phyloP scores from a whole-genome alignment of 169 alveolate genomes.

The Cryptosporidium baileyi region DNA sequence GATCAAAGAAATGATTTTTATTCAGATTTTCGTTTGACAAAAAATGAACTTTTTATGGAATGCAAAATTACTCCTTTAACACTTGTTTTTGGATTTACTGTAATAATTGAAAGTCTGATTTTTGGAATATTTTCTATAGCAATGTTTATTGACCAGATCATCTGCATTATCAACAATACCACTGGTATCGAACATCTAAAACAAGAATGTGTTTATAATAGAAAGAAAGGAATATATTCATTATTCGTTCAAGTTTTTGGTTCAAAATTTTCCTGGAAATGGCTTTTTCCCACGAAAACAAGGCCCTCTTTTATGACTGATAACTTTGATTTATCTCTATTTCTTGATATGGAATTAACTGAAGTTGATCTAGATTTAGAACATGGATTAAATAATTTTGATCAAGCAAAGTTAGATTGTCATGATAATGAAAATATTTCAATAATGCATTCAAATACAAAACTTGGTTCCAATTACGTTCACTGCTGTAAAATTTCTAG shows the following conservation, averaged over 20 bases:
- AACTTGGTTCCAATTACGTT: background rate
- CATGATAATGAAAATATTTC: background rate
- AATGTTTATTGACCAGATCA: conserved; percentile 48
- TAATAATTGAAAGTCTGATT: conserved; percentile 22
- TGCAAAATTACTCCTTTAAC: conserved; percentile 20
- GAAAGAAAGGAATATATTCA: conserved; percentile 2
- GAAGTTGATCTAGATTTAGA: conserved; percentile 19
- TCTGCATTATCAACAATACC: conserved; percentile 47
- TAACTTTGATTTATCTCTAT: conserved; percentile 14
- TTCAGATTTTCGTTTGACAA: background rate
- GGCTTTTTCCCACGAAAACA: conserved; percentile 61
- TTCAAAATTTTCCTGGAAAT: conserved; percentile 45
- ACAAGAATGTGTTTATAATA: conserved; percentile 46
- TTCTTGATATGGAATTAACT: conserved; percentile 32
- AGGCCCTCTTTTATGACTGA: conserved; percentile 31
- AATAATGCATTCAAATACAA: background rate
- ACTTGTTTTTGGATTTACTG: conserved; percentile 48
- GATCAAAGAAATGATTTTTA: background rate
- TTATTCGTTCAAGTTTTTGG: conserved; percentile 44
- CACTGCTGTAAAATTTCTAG: background rate
- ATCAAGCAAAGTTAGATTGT: background rate
- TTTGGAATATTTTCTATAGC: conserved; percentile 61
- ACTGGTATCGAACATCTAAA: conserved; percentile 64
- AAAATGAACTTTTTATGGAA: too few species aligned
- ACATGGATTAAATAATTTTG: conserved; percentile 4